Percentiles rank a stretch among this genome's conserved stretches.
Conservation (phyloP, 192 early-diverging fungal species). For the Umbelopsis isabellina region DNA sequence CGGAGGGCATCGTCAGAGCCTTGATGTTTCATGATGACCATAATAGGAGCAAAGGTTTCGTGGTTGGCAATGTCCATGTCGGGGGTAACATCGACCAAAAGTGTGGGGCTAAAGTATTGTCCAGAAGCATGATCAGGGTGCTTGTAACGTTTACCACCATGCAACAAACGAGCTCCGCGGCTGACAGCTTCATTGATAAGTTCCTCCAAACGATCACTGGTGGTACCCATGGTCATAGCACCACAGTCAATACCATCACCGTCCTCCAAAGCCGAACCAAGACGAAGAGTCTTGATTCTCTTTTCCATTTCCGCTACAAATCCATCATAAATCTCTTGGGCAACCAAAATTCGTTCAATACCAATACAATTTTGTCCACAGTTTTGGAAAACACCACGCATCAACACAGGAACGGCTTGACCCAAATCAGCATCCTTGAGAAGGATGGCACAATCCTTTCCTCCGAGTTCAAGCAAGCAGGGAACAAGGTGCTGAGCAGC, state of each 20-base stretch:
- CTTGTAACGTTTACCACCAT: constrained; percentile 66
- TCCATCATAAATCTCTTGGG: constrained; percentile 65
- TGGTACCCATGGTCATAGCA: constrained; percentile 78
- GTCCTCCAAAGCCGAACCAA: constrained; percentile 74
- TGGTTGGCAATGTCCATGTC: constrained; percentile 77
- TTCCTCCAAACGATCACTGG: constrained; percentile 59
- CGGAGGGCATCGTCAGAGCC: constrained; percentile 69
- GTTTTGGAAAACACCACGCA: constrained; percentile 89
- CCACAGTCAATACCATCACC: constrained; percentile 74
- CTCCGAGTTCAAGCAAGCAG: constrained; percentile 87
- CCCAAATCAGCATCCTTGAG: constrained; percentile 72
- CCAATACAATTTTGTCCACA: constrained; percentile 90
- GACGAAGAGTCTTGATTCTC: constrained; percentile 62
- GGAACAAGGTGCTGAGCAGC: constrained; percentile 79
- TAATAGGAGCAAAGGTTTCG: constrained; percentile 83
- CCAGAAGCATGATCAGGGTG: constrained; percentile 77
- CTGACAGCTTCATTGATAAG: constrained; percentile 76
- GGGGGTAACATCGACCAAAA: constrained; percentile 77
- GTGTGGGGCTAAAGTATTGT: constrained; percentile 81
- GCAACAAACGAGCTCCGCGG: constrained; percentile 73
- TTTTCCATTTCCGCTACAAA: constrained; percentile 66
- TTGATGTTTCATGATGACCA: constrained; percentile 75
- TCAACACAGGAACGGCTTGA: constrained; percentile 69
- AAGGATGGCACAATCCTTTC: constrained; percentile 87
- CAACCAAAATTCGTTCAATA: constrained; percentile 85